Conservation (phyloP, 202 grass and related monocot genomes). For the Panicum hallii region DNA sequence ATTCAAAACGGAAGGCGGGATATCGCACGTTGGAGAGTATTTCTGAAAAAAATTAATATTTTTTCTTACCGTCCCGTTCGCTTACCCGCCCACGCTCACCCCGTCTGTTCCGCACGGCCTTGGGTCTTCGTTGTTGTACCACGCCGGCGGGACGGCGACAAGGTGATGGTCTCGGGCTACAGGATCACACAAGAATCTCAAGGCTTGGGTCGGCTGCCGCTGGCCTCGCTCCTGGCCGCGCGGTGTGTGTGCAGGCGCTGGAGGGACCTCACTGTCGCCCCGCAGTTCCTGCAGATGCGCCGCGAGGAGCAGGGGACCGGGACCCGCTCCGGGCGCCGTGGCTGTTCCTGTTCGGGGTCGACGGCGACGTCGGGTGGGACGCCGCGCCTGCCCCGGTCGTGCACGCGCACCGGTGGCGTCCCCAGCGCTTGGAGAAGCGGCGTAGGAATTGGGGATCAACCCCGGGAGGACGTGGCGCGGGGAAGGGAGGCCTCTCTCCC, state of each 20-base stretch:
- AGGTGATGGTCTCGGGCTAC: not conserved
- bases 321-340: constrained; percentile 50
- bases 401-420: constrained; percentile 72
- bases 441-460: no score
- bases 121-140: not conserved
- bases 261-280: constrained; percentile 63
- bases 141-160: not conserved
- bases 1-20: no score
- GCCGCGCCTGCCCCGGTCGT: constrained; percentile 38
- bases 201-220: constrained; percentile 57
- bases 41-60: no score
- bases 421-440: no score
- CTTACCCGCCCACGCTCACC: no score
- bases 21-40: no score
- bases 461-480: no score
- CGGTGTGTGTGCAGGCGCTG: constrained; percentile 88
- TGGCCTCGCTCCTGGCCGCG: constrained; percentile 67
- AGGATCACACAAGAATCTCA: not conserved
- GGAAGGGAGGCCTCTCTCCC: no score
- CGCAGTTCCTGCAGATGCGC: constrained; percentile 66
- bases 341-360: constrained; percentile 79
- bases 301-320: constrained; percentile 24
- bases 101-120: no score
- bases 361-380: constrained; percentile 50
- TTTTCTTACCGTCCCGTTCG: no score